A percentile compares a stretch with the other conserved stretches of the same genome.
Evolutionary conservation across 495 filamentous ascomycete genomes (phyloP).

Genomic region (Aspergillus haitiensis): DNA sequence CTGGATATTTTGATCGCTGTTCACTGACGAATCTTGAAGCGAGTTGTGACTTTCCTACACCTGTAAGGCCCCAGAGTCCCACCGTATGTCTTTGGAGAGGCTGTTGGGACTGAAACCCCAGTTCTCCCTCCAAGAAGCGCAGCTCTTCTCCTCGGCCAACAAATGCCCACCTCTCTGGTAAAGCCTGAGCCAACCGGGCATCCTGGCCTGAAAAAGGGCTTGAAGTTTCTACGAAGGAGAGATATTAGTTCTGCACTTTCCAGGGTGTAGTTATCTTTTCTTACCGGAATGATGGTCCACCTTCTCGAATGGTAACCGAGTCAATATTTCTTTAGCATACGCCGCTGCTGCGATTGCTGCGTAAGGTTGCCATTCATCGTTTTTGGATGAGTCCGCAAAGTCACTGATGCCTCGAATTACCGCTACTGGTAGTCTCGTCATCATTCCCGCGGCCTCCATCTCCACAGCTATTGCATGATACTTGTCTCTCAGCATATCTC

Average conservation of each 20-base stretch:
- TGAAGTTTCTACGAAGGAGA: neutral
- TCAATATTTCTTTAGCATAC: neutral
- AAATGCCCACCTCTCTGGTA: neutral
- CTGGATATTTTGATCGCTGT: neutral
- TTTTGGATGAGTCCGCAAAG: neutral
- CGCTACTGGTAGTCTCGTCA: neutral
- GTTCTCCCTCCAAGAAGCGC: neutral
- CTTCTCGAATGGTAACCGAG: neutral
- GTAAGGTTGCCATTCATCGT: neutral
- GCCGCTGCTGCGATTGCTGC: neutral
- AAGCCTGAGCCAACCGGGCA: neutral
- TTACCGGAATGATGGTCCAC: neutral
- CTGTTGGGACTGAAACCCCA: neutral
- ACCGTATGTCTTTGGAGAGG: neutral
- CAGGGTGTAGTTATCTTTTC: neutral
- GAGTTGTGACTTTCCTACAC: neutral
- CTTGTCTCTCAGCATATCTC: conserved; percentile 1
- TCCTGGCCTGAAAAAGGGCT: neutral
- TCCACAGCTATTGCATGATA: neutral
- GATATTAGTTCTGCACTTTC: no score
- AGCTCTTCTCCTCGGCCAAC: neutral
- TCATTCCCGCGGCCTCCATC: conserved; percentile 3
- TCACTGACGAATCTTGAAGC: neutral
- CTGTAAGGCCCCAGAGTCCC: neutral
- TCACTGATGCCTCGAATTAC: conserved; percentile 4